Conservation (phyloP, 495 filamentous ascomycete species). For the Oleoguttula mirabilis region DNA sequence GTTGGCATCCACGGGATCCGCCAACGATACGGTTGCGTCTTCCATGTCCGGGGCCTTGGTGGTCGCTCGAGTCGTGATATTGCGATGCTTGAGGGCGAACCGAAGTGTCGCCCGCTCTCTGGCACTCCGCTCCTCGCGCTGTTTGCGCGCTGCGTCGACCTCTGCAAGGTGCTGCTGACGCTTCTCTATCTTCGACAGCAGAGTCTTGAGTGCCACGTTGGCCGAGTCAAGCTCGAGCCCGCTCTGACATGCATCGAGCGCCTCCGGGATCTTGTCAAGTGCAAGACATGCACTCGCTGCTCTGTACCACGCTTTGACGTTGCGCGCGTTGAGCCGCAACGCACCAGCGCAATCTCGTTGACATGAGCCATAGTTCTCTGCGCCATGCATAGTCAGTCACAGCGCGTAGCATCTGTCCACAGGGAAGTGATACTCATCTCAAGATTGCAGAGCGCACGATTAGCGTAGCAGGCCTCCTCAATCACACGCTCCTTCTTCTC, state of each 20-base stretch:
- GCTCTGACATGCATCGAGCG: slow-evolving; percentile 57
- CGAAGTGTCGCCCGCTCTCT: slow-evolving; percentile 48
- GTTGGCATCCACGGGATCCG: slow-evolving; percentile 58
- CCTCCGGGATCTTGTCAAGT: slow-evolving; percentile 59
- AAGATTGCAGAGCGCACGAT: slow-evolving; percentile 78
- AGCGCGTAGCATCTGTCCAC: slow-evolving; percentile 7
- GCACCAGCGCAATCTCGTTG: slow-evolving; percentile 72
- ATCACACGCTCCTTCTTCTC: slow-evolving; percentile 43
- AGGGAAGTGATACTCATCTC: slow-evolving; percentile 42
- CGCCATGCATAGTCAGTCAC: neutral
- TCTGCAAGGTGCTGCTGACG: slow-evolving; percentile 23
- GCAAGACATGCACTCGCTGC: slow-evolving; percentile 62
- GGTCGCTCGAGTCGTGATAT: slow-evolving; percentile 54
- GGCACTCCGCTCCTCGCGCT: slow-evolving; percentile 33
- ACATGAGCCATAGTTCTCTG: slow-evolving; percentile 73
- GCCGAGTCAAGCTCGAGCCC: slow-evolving; percentile 57
- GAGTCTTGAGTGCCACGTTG: slow-evolving; percentile 43
- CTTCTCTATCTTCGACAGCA: slow-evolving; percentile 21
- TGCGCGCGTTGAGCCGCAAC: slow-evolving; percentile 60
- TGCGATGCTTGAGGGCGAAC: slow-evolving; percentile 62
- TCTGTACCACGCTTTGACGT: slow-evolving; percentile 84
- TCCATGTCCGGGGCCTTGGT: slow-evolving; percentile 71
- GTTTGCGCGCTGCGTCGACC: slow-evolving; percentile 32
- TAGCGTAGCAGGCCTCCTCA: slow-evolving; percentile 67
- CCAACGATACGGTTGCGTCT: slow-evolving; percentile 38